These are phyloP conservation scores for Elaeis oleifera DNA, from an alignment of 202 grass and related monocot species.

Conservation along the genomic window DNA sequence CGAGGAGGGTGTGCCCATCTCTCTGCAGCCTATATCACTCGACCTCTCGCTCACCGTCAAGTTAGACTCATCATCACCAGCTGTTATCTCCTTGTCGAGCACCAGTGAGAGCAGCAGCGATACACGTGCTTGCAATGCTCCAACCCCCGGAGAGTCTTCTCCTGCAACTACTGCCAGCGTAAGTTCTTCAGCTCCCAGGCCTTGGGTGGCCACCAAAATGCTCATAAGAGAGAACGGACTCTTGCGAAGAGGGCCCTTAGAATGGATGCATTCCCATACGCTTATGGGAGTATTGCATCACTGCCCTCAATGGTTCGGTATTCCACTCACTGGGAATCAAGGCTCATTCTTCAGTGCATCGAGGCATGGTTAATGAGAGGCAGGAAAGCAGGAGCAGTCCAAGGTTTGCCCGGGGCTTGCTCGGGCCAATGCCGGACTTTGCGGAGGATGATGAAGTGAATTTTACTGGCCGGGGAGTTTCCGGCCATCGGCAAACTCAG, in stretches of 20 bases:
- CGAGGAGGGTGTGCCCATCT: background rate
- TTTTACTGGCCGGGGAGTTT: slow-evolving; percentile 28
- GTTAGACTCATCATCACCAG: background rate
- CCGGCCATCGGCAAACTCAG: background rate
- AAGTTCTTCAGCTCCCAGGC: slow-evolving; percentile 34
- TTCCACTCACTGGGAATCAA: slow-evolving; percentile 24
- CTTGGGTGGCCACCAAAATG: slow-evolving; percentile 29
- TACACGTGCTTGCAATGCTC: slow-evolving; percentile 3
- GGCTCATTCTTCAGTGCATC: slow-evolving; percentile 19
- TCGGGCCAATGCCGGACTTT: slow-evolving; percentile 14
- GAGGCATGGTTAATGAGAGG: too few species aligned
- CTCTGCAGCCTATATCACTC: slow-evolving; percentile 8
- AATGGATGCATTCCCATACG: slow-evolving; percentile 22
- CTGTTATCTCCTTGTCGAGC: slow-evolving; percentile 2
- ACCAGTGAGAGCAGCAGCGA: slow-evolving; percentile 30
- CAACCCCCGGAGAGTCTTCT: slow-evolving; percentile 19
- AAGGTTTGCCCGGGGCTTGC: slow-evolving; percentile 8
- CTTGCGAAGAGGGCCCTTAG: slow-evolving; percentile 11
- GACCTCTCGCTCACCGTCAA: slow-evolving; percentile 17
- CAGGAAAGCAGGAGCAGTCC: too few species aligned
- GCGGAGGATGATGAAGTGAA: slow-evolving; percentile 27
- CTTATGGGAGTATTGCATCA: slow-evolving; percentile 19
- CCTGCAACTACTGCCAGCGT: slow-evolving; percentile 30
- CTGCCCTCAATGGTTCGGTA: slow-evolving; percentile 22
- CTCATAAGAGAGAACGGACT: slow-evolving; percentile 29